Evolutionary conservation across 139 green algal species (phyloP), one percentile per base, ranked within the genome.

Genomic region (Chlorella sp.): DNA sequence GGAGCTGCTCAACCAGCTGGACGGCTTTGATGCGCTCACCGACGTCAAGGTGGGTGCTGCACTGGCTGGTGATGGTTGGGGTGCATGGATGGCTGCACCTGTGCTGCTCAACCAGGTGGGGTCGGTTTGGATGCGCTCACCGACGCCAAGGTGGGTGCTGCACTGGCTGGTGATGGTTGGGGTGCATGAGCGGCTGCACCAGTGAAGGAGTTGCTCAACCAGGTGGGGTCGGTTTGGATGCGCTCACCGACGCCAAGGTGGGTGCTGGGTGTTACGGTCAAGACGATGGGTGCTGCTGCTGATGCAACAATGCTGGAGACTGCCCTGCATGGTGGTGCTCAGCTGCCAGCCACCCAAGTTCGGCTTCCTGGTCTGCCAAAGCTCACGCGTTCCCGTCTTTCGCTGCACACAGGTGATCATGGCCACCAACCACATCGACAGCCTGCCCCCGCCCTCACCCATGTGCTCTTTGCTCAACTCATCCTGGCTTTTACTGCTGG

Each of bases 351-450:
- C 56, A 65, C 22, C 22, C 56, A 65, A 65, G 56, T n/a, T n/a
- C n/a, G n/a, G n/a, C n/a, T n/a, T n/a, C n/a, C n/a, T n/a, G n/a
- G n/a, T n/a, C n/a, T n/a, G n/a, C n/a, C n/a, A n/a, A n/a, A n/a
- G n/a, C n/a, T n/a, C n/a, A n/a, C n/a, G n/a, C n/a, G n/a, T n/a
- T n/a, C n/a, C n/a, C n/a, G n/a, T n/a, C n/a, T n/a, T n/a, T n/a
- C n/a, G n/a, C n/a, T n/a, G n/a, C n/a, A n/a, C n/a, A n/a, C 92
- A 95, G 93, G 96, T 99, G 30, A 99, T 99, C 92, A 97, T 99
- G 94, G 97, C 97, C 43, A 99, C 97, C 82, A 99, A 99, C 92
- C 92, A 95, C 76, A 99, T 99, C 69, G 97, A 99, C 84, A 95
- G 90, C 6, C 91, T 99, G 97, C 99, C 86, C 97, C 97, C 4